phyloP scores from a whole-genome alignment of 2,329 filamentous ascomycete species.

The Sporothrix euskadiensis region DNA sequence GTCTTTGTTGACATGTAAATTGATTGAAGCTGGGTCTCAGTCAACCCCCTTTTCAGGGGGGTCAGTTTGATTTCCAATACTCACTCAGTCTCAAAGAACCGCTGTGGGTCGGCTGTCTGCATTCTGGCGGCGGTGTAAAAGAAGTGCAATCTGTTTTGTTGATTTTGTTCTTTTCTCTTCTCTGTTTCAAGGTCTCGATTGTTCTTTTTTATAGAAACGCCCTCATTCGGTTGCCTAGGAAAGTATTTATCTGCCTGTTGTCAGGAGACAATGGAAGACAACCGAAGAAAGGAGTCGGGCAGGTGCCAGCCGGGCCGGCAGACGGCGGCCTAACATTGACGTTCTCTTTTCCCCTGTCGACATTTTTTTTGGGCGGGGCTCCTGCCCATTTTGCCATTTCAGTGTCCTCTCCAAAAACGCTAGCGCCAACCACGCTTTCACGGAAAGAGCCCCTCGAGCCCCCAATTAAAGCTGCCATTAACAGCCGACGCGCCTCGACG shows the following conservation, averaged over 20 bases:
- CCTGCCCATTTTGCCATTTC: background rate
- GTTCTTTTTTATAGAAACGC: background rate
- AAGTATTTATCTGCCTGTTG: constrained; percentile 12
- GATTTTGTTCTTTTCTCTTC: background rate
- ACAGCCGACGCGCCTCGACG: constrained; percentile 43
- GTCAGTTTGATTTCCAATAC: constrained; percentile 36
- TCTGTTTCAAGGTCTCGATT: background rate
- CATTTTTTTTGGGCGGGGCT: constrained; percentile 6
- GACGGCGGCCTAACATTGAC: background rate
- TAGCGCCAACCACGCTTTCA: background rate
- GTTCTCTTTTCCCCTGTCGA: background rate
- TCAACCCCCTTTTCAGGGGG: background rate
- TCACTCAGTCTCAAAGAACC: constrained; percentile 94
- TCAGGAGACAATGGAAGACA: background rate
- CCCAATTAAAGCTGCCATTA: constrained; percentile 25
- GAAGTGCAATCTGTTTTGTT: background rate
- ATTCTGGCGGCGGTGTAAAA: constrained; percentile 40
- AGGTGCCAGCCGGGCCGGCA: constrained; percentile 20
- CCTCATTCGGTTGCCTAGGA: constrained; percentile 15
- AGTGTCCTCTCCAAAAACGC: background rate
- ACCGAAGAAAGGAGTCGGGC: background rate
- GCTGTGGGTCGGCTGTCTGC: constrained; percentile 72
- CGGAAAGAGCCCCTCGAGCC: background rate
- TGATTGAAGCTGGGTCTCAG: background rate
- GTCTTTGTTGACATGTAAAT: background rate